Percentiles rank a stretch among this genome's conserved stretches.
These are phyloP conservation scores for Pythium myriotylum DNA, from an alignment of 352 stramenopile species.

Conservation along the genomic window DNA sequence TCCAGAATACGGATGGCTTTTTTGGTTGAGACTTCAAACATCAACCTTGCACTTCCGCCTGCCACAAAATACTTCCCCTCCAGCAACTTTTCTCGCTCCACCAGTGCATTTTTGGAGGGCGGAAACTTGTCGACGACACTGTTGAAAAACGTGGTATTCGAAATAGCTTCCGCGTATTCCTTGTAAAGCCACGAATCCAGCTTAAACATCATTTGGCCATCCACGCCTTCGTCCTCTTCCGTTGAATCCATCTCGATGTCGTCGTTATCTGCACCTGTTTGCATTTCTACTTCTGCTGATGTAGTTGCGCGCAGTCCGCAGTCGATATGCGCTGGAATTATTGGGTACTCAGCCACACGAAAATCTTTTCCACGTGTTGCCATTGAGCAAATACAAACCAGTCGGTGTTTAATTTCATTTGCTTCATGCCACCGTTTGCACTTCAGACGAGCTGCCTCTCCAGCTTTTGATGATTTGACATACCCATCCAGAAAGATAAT, in stretches of 20 bases:
- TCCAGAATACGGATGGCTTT: constrained; percentile 4
- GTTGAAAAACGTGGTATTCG: constrained; percentile 6
- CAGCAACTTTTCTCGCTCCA: constrained; percentile 7
- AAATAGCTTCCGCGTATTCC: background rate
- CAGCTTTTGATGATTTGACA: constrained; percentile 8
- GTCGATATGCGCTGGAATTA: background rate
- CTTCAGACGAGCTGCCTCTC: constrained; percentile 16
- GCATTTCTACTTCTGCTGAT: too few species aligned
- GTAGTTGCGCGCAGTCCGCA: too few species aligned
- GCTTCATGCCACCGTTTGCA: constrained; percentile 18
- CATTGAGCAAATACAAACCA: constrained; percentile 25
- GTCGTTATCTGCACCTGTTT: too few species aligned
- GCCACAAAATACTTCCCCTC: constrained; percentile 17
- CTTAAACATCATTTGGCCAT: too few species aligned
- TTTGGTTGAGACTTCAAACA: constrained; percentile 18
- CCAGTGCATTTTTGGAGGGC: background rate
- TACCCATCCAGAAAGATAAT: constrained; percentile 19
- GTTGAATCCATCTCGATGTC: too few species aligned
- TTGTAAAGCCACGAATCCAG: too few species aligned
- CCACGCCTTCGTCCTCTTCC: too few species aligned
- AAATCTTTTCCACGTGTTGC: constrained; percentile 10
- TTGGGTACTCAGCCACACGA: constrained; percentile 6
- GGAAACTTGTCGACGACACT: constrained; percentile 2
- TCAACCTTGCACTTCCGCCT: constrained; percentile 17
- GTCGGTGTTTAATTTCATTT: constrained; percentile 18